Evolutionary conservation across 2,329 filamentous ascomycete species (phyloP).

Genomic region (Scedosporium apiospermum): DNA sequence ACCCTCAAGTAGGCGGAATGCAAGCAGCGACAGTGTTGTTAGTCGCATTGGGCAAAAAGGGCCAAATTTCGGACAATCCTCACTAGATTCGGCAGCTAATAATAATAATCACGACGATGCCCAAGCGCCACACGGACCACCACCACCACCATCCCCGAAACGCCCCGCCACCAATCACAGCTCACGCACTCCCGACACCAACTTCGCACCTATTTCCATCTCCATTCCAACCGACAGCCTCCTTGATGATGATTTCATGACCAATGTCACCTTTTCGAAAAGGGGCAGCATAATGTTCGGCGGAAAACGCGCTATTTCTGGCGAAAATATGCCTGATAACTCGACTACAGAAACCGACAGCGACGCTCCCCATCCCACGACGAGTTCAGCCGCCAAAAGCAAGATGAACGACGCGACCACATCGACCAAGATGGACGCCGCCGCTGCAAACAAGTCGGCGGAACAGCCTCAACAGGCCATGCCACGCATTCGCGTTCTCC

Average conservation of each 20-base stretch:
- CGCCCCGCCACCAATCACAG: slow-evolving; percentile 5
- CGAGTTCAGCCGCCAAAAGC: not conserved
- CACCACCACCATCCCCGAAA: not conserved
- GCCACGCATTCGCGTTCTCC: slow-evolving; percentile 43
- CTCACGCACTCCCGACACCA: not conserved
- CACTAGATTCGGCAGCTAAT: slow-evolving; percentile 1
- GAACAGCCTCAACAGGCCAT: slow-evolving; percentile 13
- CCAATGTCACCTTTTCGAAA: slow-evolving; percentile 49
- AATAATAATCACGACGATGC: not conserved
- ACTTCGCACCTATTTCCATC: slow-evolving; percentile 43
- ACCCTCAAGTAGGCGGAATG: not conserved
- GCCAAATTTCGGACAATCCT: not conserved
- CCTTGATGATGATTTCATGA: slow-evolving; percentile 49
- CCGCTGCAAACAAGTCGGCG: slow-evolving; percentile 3
- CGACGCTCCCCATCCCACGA: not conserved
- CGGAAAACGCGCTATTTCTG: slow-evolving; percentile 24
- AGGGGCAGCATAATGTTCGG: slow-evolving; percentile 55
- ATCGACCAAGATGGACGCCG: slow-evolving; percentile 1
- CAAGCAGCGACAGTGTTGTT: not conserved
- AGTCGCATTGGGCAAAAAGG: not conserved
- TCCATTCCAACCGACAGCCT: slow-evolving; percentile 46
- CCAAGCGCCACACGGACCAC: slow-evolving; percentile 1
- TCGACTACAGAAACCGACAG: slow-evolving; percentile 8
- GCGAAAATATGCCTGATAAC: slow-evolving; percentile 6
- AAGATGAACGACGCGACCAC: not conserved